Conservation (phyloP, 306 rosid genomes). For the Sicyos edulis region DNA sequence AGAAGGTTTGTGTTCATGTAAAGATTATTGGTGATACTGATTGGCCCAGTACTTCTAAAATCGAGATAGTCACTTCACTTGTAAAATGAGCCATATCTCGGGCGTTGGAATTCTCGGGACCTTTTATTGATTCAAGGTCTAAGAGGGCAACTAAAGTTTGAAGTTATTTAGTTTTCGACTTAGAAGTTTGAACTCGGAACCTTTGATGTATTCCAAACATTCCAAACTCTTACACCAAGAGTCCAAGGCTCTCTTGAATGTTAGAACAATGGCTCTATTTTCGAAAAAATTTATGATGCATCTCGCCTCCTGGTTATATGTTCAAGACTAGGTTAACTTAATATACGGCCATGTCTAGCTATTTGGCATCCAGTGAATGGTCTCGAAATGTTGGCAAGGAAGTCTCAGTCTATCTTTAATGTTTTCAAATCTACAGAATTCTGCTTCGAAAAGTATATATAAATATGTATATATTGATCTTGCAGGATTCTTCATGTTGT, state of each 20-base stretch:
- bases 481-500: background rate
- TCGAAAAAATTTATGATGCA: background rate
- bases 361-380: background rate
- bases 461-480: background rate
- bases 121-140: background rate
- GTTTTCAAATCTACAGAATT: background rate
- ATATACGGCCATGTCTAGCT: background rate
- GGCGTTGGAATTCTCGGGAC: no score
- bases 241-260: background rate
- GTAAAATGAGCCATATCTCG: background rate
- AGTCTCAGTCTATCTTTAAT: background rate
- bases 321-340: background rate
- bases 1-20: slow-evolving; percentile 71
- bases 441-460: background rate
- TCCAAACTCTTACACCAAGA: background rate
- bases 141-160: background rate
- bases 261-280: background rate
- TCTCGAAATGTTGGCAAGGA: background rate
- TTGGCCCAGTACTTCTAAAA: background rate
- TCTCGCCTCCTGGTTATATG: background rate
- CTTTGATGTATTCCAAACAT: background rate
- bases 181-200: background rate
- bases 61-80: background rate
- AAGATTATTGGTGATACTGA: slow-evolving; percentile 69
- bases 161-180: background rate